These are phyloP conservation scores for Lecanicillium sp. DNA, from an alignment of 2,329 filamentous ascomycete genomes.

Conservation along the genomic window DNA sequence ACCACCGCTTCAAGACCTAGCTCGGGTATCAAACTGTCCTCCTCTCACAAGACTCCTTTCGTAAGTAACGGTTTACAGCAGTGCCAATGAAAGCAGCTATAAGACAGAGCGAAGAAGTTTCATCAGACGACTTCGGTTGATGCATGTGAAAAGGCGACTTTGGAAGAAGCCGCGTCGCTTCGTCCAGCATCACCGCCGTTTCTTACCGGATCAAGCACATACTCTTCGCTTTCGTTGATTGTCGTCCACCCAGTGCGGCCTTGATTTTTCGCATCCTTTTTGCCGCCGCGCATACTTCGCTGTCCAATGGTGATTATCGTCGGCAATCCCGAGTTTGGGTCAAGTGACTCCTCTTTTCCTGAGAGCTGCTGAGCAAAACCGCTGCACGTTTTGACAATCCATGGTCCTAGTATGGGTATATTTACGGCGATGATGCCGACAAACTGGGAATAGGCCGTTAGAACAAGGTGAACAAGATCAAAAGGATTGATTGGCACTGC, in stretches of 20 bases:
- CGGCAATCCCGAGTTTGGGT: constrained; percentile 7
- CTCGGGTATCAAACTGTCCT: too few species aligned
- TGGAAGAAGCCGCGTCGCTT: too few species aligned
- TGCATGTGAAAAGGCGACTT: not conserved
- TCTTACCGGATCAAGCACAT: constrained; percentile 8
- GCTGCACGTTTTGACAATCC: constrained; percentile 14
- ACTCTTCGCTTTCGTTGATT: constrained; percentile 15
- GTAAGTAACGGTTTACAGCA: too few species aligned
- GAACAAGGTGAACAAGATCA: not conserved
- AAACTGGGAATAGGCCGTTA: constrained; percentile 10
- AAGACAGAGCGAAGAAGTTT: too few species aligned
- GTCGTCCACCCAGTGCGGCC: constrained; percentile 14
- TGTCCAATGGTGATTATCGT: constrained; percentile 15
- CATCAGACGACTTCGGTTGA: not conserved
- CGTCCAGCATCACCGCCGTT: not conserved
- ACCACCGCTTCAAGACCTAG: too few species aligned
- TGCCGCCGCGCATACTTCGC: constrained; percentile 11
- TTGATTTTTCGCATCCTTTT: constrained; percentile 10
- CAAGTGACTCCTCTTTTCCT: constrained; percentile 6
- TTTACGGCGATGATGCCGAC: constrained; percentile 17
- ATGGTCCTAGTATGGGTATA: constrained; percentile 16
- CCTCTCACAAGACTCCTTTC: too few species aligned
- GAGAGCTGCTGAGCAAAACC: constrained; percentile 9
- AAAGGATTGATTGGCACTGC: constrained; percentile 5
- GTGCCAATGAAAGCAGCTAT: too few species aligned